Evolutionary conservation across 176 grass and related monocot genomes (phyloP), one percentile per base, ranked within the genome.

Genomic region (Bolboschoenus planiculmis): DNA sequence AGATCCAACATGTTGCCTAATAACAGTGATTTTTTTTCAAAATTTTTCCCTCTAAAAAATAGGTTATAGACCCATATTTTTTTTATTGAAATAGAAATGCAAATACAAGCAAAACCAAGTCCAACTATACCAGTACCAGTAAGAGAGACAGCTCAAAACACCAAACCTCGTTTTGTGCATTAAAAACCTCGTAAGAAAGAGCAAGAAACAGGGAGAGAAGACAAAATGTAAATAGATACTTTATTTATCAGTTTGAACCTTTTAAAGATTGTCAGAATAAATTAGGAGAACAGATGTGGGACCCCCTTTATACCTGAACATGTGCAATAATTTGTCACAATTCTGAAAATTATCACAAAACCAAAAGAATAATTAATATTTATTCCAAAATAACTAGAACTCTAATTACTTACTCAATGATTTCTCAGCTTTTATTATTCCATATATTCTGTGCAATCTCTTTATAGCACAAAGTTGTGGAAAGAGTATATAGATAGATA

Each of bases 161-260:
- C 78, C 7, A 63, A 18, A 44, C 55, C 42, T 64, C 35, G 57
- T 15, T 64, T 82, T 44, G 57, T 64, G 55, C 79, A 64, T 82
- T 82, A 57, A 40, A 64, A 37, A 43, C 79, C 55, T 63, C 79
- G 30, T 62, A 82, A 82, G 24, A 61, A 82, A 44, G n/a, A n/a
- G 79, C 23, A 61, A 47, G 33, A 82, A 81, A 62, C 15, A 43
- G 31, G 16, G 53, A 61, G 58, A 61, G 18, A 82, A 82, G 79
- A 81, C 60, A 61, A 64, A 81, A 29, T 23, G 44, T 44, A 43
- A 62, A n/a, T 24, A 47, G 48, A 3, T 53, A 0, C 50, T 16
- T 24, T 42, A 11, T 46, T 67, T 46, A 40, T 48, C 44, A 75
- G 40, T 51, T 75, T 50, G 24, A 21, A 29, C 3, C 40, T 75